Conservation (phyloP, 2,329 filamentous ascomycete species). For the Phialophora expanda region DNA sequence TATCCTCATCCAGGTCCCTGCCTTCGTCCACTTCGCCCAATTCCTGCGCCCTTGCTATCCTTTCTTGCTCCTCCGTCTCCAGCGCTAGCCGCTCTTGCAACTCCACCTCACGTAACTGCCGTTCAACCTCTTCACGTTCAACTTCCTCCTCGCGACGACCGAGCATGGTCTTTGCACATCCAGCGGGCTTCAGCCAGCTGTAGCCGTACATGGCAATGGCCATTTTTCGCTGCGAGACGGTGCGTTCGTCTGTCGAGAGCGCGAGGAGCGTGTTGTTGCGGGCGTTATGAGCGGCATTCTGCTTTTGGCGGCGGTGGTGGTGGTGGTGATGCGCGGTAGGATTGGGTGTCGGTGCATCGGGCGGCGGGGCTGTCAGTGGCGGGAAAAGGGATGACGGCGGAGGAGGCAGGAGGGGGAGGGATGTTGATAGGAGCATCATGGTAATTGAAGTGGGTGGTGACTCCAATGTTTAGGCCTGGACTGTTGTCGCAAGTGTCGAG, state of each 20-base stretch:
- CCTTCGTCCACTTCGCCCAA: constrained; percentile 43
- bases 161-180: constrained; percentile 85
- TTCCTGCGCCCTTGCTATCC: constrained; percentile 48
- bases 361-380: constrained; percentile 23
- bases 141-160: constrained; percentile 87
- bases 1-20: constrained; percentile 54
- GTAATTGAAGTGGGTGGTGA: not conserved
- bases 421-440: constrained; percentile 31
- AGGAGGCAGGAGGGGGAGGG: constrained; percentile 33
- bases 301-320: constrained; percentile 29
- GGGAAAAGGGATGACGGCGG: constrained; percentile 36
- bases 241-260: constrained; percentile 76
- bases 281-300: constrained; percentile 23
- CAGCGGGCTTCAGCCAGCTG: constrained; percentile 87
- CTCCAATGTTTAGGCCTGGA: not conserved
- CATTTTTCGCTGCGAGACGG: constrained; percentile 74
- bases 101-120: constrained; percentile 76
- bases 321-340: constrained; percentile 15
- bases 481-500: not conserved
- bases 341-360: constrained; percentile 7
- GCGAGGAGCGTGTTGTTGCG: constrained; percentile 65
- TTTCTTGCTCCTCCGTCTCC: constrained; percentile 46
- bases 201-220: constrained; percentile 88
- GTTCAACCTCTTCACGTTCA: constrained; percentile 82
- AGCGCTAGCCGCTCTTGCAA: constrained; percentile 58